Evolutionary conservation across 192 early-diverging fungal species (phyloP), one percentile per base, ranked within the genome.

Genomic region (Geosiphon pyriformis): DNA sequence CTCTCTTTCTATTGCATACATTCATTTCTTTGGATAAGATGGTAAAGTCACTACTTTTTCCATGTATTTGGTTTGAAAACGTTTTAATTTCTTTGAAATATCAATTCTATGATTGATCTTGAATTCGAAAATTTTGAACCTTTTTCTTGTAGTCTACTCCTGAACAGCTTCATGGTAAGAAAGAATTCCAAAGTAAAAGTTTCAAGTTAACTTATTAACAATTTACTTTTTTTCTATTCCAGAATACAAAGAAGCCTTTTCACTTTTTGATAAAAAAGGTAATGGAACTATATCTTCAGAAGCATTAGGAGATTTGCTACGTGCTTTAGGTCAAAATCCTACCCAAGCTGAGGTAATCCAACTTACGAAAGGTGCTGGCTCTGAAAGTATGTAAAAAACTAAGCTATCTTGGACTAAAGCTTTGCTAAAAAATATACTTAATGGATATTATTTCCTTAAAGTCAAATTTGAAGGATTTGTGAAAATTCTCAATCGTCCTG

Each of bases 161-260:
- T n/a, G n/a, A n/a, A n/a, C n/a, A n/a, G n/a, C n/a, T n/a, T n/a
- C n/a, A n/a, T n/a, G n/a, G n/a, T n/a, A n/a, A n/a, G n/a, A n/a
- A n/a, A n/a, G n/a, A n/a, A n/a, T n/a, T n/a, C n/a, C n/a, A n/a
- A n/a, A n/a, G n/a, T n/a, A n/a, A n/a, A n/a, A n/a, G n/a, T n/a
- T n/a, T n/a, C n/a, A n/a, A n/a, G n/a, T n/a, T n/a, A n/a, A n/a
- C n/a, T n/a, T n/a, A n/a, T n/a, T n/a, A n/a, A n/a, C n/a, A n/a
- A n/a, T n/a, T n/a, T n/a, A n/a, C n/a, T n/a, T n/a, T n/a, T n/a
- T n/a, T n/a, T 65, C 37, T 33, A 46, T 58, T 42, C 12, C 70
- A 85, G 89, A 89, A 64, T 92, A 84, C 80, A 85, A 87, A 77
- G 88, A 90, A 70, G 87, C 85, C 18, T 92, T 92, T 71, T 85